Evolutionary conservation across 148 eudicot species (phyloP).

Genomic region (Camellia japonica): DNA sequence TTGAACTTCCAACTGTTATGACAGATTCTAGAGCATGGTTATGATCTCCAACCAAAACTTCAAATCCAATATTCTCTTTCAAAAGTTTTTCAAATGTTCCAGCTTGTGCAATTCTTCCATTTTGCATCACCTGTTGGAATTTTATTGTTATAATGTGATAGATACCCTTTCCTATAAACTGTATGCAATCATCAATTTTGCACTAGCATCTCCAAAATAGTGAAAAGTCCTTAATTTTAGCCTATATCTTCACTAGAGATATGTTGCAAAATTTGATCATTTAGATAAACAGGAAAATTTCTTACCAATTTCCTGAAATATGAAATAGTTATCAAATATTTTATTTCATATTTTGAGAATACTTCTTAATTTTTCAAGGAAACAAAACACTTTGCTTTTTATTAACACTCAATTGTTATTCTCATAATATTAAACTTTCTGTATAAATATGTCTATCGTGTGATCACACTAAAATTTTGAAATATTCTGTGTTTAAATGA

Average conservation of each 20-base stretch:
- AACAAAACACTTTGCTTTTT: neutral
- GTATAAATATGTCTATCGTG: neutral
- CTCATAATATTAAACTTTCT: neutral
- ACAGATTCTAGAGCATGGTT: constrained; percentile 72
- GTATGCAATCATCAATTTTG: neutral
- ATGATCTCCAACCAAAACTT: constrained; percentile 74
- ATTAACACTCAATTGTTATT: neutral
- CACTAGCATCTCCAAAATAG: neutral
- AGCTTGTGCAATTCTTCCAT: constrained; percentile 74
- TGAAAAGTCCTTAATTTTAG: neutral
- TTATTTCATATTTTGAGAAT: neutral
- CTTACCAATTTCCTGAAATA: neutral
- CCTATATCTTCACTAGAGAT: neutral
- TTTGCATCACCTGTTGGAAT: constrained; percentile 67
- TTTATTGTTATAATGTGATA: neutral
- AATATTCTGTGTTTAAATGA: neutral
- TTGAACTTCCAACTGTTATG: constrained; percentile 44
- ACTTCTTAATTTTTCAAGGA: neutral
- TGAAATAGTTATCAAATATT: neutral
- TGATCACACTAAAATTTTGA: neutral
- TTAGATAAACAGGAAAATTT: no score
- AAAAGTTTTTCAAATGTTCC: constrained; percentile 70
- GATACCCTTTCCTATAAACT: neutral
- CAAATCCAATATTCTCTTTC: constrained; percentile 72
- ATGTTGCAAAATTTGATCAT: neutral